Conservation (phyloP, 2,329 filamentous ascomycete genomes). For the Sordariomycetes sp. region DNA sequence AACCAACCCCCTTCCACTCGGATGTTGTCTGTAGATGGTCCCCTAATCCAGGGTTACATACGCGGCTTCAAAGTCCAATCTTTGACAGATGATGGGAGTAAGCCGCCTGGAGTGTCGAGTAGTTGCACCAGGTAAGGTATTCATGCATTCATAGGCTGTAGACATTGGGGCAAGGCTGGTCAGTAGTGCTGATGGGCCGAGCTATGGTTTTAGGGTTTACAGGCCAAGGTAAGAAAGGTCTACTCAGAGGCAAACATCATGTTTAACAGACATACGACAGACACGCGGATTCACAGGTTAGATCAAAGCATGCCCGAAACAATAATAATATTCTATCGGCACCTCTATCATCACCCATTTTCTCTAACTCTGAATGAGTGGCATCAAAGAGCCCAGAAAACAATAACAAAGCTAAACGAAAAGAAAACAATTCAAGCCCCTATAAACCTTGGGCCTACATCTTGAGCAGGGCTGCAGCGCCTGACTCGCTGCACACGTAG, state of each 20-base stretch:
- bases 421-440: background rate
- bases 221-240: background rate
- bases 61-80: too few species aligned
- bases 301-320: background rate
- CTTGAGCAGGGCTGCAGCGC: conserved; percentile 61
- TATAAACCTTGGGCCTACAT: conserved; percentile 7
- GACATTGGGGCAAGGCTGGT: too few species aligned
- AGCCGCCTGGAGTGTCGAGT: too few species aligned
- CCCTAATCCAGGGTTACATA: background rate
- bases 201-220: too few species aligned
- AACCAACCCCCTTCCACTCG: too few species aligned
- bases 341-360: background rate
- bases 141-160: too few species aligned
- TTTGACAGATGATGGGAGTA: too few species aligned
- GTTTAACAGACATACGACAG: background rate
- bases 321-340: background rate
- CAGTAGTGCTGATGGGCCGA: too few species aligned
- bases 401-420: background rate
- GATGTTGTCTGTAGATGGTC: background rate
- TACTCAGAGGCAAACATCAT: background rate
- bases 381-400: background rate
- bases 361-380: background rate
- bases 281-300: background rate
- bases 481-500: conserved; percentile 90
- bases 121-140: too few species aligned